Conservation (phyloP, 257 asterid species). For the Solanum medicagineum region DNA sequence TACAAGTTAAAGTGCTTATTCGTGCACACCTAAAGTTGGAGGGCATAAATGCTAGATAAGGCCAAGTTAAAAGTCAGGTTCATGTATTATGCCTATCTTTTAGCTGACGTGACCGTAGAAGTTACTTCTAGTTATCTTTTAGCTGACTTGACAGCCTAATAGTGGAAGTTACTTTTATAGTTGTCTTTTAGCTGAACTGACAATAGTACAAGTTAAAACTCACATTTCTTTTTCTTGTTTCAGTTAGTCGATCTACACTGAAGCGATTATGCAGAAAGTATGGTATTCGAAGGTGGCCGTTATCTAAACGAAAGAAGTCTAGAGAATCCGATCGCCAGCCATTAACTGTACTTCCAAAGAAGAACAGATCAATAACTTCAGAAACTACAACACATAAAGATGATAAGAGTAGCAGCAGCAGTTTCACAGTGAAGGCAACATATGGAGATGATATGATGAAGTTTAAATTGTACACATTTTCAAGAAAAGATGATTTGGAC, state of each 20-base stretch:
- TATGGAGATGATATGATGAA: not conserved
- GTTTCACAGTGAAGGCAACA: not conserved
- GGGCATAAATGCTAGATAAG: not conserved
- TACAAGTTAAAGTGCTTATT: not conserved
- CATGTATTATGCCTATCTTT: not conserved
- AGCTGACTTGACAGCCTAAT: no score
- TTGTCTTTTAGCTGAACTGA: not conserved
- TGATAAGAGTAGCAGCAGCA: not conserved
- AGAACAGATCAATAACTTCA: not conserved
- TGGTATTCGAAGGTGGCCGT: slow-evolving; percentile 91
- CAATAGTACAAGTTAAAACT: not conserved
- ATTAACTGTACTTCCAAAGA: not conserved
- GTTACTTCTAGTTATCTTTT: no score
- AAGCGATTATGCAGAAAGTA: slow-evolving; percentile 87
- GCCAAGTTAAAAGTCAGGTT: not conserved
- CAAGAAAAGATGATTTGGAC: not conserved
- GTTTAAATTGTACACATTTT: not conserved
- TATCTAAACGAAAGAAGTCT: slow-evolving; percentile 2
- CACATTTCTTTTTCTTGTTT: not conserved
- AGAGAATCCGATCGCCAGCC: not conserved
- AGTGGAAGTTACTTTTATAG: not conserved
- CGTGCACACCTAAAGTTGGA: not conserved
- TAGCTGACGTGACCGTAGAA: not conserved
- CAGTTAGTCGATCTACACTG: slow-evolving; percentile 92
- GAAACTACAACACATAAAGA: not conserved